Base-by-base conservation (phyloP, 164 flowering plant genomes). In the Pachysandra terminalis region DNA sequence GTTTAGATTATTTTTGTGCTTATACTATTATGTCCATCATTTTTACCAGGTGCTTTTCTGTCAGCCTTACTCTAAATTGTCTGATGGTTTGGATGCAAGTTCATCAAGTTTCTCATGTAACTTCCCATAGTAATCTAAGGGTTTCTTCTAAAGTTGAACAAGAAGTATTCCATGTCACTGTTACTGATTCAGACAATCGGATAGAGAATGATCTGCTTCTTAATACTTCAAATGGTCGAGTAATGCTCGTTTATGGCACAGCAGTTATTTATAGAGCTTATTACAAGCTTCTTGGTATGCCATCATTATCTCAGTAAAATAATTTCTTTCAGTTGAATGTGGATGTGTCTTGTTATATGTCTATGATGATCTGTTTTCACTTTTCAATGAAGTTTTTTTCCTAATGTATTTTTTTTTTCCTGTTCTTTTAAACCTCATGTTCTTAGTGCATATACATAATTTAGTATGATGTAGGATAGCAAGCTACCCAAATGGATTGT, bases 221-320 rank as follows among this genome's bases (percentile, higher is more conserved):
- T 51, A 79, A 68, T 78, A 45, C 83, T 56, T 81, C 81, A 26
- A 74, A 79, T 74, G 90, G 89, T 41, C 84, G 94, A 79, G 86
- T 93, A 41, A 93, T 93, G 97, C 93, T 93, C 19, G 79, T 93
- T 73, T 97, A 93, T 85, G 98, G 98, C 25, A 93, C 96, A 62
- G 77, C 98, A 25, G 64, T 89, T 57, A 86, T 93, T 10, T 91
- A 91, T 68, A 83, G 97, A 77, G 91, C 98, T 28, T 93, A 93
- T 76, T 93, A 78, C 83, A 90, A 83, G 80, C 87, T 93, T 74
- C 69, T 93, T 71, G 91, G 97, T 92, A 83, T 56, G 75, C 70
- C 37, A n/a, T n/a, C n/a, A 6, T 24, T 52, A 19, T 45, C n/a
- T 63, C 15, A 10, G 6, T 45, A 10, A 45, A 45, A 10, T 12